Conservation (phyloP, 192 early-diverging fungal species). For the Mortierella antarctica region DNA sequence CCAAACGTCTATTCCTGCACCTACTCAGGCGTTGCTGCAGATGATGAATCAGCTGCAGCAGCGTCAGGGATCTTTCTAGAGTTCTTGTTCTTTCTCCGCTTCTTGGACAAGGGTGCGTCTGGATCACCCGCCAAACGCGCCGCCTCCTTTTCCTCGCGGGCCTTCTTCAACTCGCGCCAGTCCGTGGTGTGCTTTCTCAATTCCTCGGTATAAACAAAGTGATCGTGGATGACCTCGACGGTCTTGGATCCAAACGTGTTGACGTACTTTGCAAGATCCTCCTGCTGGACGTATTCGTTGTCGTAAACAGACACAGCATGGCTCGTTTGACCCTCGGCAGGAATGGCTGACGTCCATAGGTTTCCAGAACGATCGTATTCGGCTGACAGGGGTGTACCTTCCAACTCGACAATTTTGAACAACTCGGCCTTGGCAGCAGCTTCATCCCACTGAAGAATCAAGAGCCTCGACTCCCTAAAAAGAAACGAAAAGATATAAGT, state of each 20-base stretch:
- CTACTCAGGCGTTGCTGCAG: too few relatives aligned
- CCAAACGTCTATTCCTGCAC: too few relatives aligned
- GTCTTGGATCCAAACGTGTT: slow-evolving; percentile 52
- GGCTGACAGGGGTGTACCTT: slow-evolving; percentile 43
- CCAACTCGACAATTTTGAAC: slow-evolving; percentile 40
- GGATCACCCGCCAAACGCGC: slow-evolving; percentile 37
- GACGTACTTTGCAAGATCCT: slow-evolving; percentile 43
- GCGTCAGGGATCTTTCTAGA: slow-evolving; percentile 49
- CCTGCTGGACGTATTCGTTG: slow-evolving; percentile 22
- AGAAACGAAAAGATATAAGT: not conserved
- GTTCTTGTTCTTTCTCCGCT: slow-evolving; percentile 54
- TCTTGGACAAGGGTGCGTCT: slow-evolving; percentile 39
- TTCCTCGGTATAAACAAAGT: slow-evolving; percentile 55
- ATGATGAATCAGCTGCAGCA: not conserved
- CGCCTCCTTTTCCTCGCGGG: slow-evolving; percentile 52
- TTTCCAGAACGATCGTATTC: slow-evolving; percentile 62
- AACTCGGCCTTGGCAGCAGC: slow-evolving; percentile 37
- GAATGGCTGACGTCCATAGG: slow-evolving; percentile 56
- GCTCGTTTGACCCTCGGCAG: slow-evolving; percentile 21
- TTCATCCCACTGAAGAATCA: slow-evolving; percentile 56
- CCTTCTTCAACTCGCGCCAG: slow-evolving; percentile 54
- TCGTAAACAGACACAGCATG: slow-evolving; percentile 26
- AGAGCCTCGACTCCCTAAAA: slow-evolving; percentile 41
- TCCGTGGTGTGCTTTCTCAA: slow-evolving; percentile 59
- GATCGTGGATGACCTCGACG: slow-evolving; percentile 58